Percentiles rank a stretch among this genome's conserved stretches.
phyloP scores from a whole-genome alignment of 1,139 yeast species.

The Yamadazyma diddensiae region DNA sequence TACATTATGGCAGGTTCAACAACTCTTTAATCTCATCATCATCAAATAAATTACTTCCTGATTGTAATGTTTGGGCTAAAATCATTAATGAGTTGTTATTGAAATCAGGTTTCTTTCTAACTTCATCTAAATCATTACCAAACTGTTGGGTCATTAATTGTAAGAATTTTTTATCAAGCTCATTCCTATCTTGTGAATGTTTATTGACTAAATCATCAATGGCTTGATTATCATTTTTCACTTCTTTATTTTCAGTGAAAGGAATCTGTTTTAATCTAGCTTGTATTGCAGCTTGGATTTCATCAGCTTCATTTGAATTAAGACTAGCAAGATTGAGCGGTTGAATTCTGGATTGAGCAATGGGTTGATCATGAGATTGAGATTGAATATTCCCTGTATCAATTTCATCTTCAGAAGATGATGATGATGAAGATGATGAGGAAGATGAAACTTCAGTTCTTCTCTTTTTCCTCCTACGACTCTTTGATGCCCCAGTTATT shows the following conservation, averaged over 20 bases:
- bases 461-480: slow-evolving; percentile 68
- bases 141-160: slow-evolving; percentile 56
- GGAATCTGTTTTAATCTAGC: slow-evolving; percentile 15
- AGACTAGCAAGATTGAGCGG: slow-evolving; percentile 1
- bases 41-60: slow-evolving; percentile 66
- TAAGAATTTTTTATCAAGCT: slow-evolving; percentile 52
- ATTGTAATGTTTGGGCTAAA: slow-evolving; percentile 63
- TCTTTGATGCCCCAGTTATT: slow-evolving; percentile 9
- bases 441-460: slow-evolving; percentile 64
- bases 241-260: slow-evolving; percentile 13
- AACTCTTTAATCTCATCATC: slow-evolving; percentile 31
- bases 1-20: neutral
- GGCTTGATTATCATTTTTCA: slow-evolving; percentile 11
- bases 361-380: slow-evolving; percentile 5
- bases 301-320: slow-evolving; percentile 6
- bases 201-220: slow-evolving; percentile 22
- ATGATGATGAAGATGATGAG: slow-evolving; percentile 44
- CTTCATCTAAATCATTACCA: slow-evolving; percentile 60
- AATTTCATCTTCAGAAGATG: slow-evolving; percentile 14
- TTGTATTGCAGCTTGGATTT: slow-evolving; percentile 12
- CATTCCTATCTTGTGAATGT: slow-evolving; percentile 26
- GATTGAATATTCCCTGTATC: too few species aligned
- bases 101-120: slow-evolving; percentile 67
- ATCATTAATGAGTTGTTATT: slow-evolving; percentile 54
- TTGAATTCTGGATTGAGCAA: slow-evolving; percentile 8